phyloP scores from a whole-genome alignment of 805 yeast genomes.

The Ogataea neopini region DNA sequence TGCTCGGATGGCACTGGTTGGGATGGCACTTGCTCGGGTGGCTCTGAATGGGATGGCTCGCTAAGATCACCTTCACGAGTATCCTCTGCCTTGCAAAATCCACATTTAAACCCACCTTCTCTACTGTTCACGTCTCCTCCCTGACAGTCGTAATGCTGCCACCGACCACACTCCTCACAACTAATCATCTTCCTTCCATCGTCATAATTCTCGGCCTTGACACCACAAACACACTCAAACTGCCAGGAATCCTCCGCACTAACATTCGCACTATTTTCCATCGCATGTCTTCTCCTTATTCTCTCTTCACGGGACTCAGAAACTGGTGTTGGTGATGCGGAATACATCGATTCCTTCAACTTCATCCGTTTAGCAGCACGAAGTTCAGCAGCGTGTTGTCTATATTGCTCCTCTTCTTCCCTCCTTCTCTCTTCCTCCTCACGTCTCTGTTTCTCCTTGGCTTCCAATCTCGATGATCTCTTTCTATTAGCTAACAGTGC shows the following conservation, averaged over 20 bases:
- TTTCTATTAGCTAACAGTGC: slow-evolving; percentile 67
- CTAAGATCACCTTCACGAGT: background rate
- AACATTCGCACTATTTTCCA: background rate
- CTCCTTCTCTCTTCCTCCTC: slow-evolving; percentile 55
- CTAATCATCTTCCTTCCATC: slow-evolving; percentile 39
- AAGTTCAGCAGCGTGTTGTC: slow-evolving; percentile 45
- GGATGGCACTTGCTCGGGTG: too few relatives aligned
- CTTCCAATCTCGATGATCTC: slow-evolving; percentile 71
- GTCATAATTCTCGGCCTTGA: slow-evolving; percentile 38
- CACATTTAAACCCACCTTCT: slow-evolving; percentile 21
- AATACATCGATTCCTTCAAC: slow-evolving; percentile 34
- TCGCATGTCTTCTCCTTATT: slow-evolving; percentile 19
- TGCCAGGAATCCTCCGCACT: slow-evolving; percentile 31
- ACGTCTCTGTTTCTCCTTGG: slow-evolving; percentile 49
- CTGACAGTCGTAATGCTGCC: slow-evolving; percentile 43
- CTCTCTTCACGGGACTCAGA: slow-evolving; percentile 39
- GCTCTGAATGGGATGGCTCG: background rate
- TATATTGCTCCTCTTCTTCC: slow-evolving; percentile 46
- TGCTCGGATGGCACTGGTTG: too few relatives aligned
- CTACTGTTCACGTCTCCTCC: slow-evolving; percentile 35
- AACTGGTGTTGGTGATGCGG: slow-evolving; percentile 29
- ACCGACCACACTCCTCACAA: slow-evolving; percentile 38
- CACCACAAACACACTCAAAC: slow-evolving; percentile 43
- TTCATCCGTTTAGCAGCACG: slow-evolving; percentile 44
- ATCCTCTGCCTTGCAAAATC: slow-evolving; percentile 12